A percentile compares a stretch with the other conserved stretches of the same genome.
phyloP scores from a whole-genome alignment of 805 yeast genomes.

The Zygotorulaspora sp. region DNA sequence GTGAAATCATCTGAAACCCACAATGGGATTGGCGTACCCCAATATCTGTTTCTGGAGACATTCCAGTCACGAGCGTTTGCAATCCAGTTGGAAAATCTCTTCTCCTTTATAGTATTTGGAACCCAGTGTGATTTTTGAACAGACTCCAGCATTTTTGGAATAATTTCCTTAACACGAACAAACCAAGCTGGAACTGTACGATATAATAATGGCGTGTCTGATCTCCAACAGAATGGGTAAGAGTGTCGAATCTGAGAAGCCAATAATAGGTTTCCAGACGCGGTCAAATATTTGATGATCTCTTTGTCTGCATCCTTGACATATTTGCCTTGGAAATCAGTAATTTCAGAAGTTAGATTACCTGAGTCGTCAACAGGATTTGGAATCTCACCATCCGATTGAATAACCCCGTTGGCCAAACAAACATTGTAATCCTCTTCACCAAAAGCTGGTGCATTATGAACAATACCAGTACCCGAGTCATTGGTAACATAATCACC shows the following conservation, averaged over 20 bases:
- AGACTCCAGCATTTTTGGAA: conserved; percentile 84
- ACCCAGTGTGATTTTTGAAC: conserved; percentile 93
- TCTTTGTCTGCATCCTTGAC: conserved; percentile 94
- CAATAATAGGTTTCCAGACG: conserved; percentile 65
- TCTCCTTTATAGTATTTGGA: conserved; percentile 83
- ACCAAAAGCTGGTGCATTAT: conserved; percentile 98
- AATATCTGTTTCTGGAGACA: conserved; percentile 94
- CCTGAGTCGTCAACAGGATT: conserved; percentile 95
- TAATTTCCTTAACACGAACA: conserved; percentile 78
- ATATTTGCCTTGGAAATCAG: conserved; percentile 73
- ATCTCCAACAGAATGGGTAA: conserved; percentile 99
- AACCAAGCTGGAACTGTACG: conserved; percentile 99
- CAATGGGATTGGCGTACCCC: conserved; percentile 99
- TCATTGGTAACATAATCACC: conserved; percentile 87
- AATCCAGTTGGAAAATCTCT: conserved; percentile 96
- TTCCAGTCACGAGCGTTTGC: conserved; percentile 99
- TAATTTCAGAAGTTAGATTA: conserved; percentile 67
- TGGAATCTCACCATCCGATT: conserved; percentile 69
- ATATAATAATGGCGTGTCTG: conserved; percentile 94
- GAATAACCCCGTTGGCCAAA: conserved; percentile 67
- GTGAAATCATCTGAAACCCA: conserved; percentile 94
- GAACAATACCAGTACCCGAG: conserved; percentile 99
- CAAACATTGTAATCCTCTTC: conserved; percentile 93
- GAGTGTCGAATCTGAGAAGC: conserved; percentile 87
- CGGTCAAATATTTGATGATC: conserved; percentile 81